Conservation (phyloP, 2,329 filamentous ascomycete genomes). For the Penicillium polonicum region DNA sequence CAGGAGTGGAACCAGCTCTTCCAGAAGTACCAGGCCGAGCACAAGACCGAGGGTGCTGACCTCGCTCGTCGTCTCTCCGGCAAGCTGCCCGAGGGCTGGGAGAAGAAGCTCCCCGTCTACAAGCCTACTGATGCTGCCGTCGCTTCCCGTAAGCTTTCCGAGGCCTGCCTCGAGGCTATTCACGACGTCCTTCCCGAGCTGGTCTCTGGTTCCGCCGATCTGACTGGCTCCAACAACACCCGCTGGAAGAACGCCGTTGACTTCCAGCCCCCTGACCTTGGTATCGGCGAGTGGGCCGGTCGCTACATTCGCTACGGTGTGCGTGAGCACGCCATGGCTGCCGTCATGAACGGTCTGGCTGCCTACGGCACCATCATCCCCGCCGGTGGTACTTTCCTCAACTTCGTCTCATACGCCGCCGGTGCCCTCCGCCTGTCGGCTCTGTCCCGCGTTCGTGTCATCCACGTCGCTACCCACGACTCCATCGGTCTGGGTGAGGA, state of each 20-base stretch:
- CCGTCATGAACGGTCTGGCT: constrained; percentile 69
- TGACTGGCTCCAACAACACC: constrained; percentile 98
- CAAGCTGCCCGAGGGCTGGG: constrained; percentile 92
- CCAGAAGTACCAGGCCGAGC: constrained; percentile 76
- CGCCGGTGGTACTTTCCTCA: constrained; percentile 94
- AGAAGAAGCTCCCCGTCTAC: constrained; percentile 89
- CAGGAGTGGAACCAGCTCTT: constrained; percentile 94
- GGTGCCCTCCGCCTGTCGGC: constrained; percentile 92
- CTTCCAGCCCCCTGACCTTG: constrained; percentile 87
- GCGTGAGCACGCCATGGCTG: constrained; percentile 54
- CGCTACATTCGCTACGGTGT: constrained; percentile 68
- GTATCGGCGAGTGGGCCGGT: constrained; percentile 84
- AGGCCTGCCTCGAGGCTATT: constrained; percentile 87
- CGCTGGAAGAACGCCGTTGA: constrained; percentile 96
- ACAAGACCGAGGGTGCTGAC: constrained; percentile 77
- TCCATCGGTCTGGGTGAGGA: constrained; percentile 99
- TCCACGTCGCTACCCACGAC: constrained; percentile 98
- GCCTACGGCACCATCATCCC: constrained; percentile 95
- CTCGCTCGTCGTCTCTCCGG: constrained; percentile 75
- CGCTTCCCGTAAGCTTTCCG: constrained; percentile 93
- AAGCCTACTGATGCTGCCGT: constrained; percentile 79
- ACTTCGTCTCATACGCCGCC: constrained; percentile 98
- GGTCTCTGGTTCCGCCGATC: constrained; percentile 90
- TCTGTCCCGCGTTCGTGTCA: constrained; percentile 82
- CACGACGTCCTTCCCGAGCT: constrained; percentile 82